Base-by-base conservation (phyloP, 495 filamentous ascomycete genomes). In the Xylaria nigripes region DNA sequence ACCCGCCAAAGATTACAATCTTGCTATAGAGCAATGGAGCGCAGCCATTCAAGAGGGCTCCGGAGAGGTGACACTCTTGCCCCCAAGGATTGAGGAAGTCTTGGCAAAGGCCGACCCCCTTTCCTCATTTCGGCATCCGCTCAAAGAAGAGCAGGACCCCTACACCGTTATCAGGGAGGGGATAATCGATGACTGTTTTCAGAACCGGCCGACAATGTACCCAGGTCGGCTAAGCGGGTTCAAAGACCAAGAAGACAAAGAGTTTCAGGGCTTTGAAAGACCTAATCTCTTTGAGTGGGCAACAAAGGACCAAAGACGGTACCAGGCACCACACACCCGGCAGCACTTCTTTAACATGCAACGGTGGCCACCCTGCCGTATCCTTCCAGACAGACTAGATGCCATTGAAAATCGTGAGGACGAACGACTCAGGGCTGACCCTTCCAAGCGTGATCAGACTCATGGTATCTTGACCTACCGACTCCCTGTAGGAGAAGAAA, bases 201-300 rank as follows among this genome's bases (percentile, higher is more conserved):
- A 50, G 41, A 67, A 67, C n/a, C 57, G 53, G 29, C 63, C 59
- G 34, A 59, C 61, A 0, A 46, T 64, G 48, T 67, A 67, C 45
- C 64, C 61, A 15, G 41, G 52, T 32, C 61, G 59, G n/a, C 12
- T 50, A 9, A 49, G 16, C 12, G 57, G 29, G 12, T 38, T 60
- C 24, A 59, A 62, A 44, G 64, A 64, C 49, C 15, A 52, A 30
- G 2, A 22, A 27, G 27, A 60, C 29, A 62, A 55, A 12, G 30
- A 57, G 12, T 48, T 48, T 24, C 19, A 48, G 18, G 64, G 55
- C 5, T 24, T 25, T 40, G 57, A 50, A 50, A 54, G 61, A 48
- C 61, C 61, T n/a, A 59, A 45, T 48, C 59, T 67, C 41, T 67
- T 64, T 56, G 61, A 58, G 53, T 67, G 64, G 64, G 64, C 61